Base-by-base conservation (phyloP, 495 filamentous ascomycete genomes). In the Talaromyces thailandensis region DNA sequence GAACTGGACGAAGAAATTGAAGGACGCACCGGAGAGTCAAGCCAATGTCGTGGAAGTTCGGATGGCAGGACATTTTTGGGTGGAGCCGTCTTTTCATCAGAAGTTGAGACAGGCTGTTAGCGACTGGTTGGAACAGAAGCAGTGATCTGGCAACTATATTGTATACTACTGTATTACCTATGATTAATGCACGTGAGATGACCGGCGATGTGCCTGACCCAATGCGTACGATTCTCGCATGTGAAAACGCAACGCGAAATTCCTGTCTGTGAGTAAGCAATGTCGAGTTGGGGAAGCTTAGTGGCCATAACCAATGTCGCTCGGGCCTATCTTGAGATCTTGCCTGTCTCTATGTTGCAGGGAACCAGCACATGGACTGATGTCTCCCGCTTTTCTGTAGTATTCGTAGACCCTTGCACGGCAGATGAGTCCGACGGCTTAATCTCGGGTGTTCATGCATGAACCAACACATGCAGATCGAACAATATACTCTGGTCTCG, bases 21-120 rank as follows among this genome's bases (percentile, higher is more conserved):
- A 69, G 5, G 65, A 64, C 7, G 66, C 65, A 35, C 68, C 72
- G 21, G 64, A 65, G 26, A 79, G 76, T 66, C 53, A 29, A 12
- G 56, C 25, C 16, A 64, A 64, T 32, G 77, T 72, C 60, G 75
- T 79, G 29, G 84, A 90, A 67, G 80, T 96, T 51, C 70, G 73
- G 21, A 83, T 82, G 5, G 92, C 88, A 8, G 90, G 88, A 3
- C 92, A 96, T 73, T 96, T 96, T 67, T 96, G 92, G 91, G 70
- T 76, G 24, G 88, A 93, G 66, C 68, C 80, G 5, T 86, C 84
- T 4, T 86, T 81, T n/a, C 75, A 82, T 66, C 64, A 68, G 43
- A 74, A 80, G 63, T 75, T 93, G 65, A 79, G 75, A 67, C 66
- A 65, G 29, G 65, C 67, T 14, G 62, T 86, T 21, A 68, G 74